Percentiles rank a stretch among this genome's conserved stretches.
phyloP scores from a whole-genome alignment of 2,329 filamentous ascomycete species.

The Talaromyces amestolkiae region DNA sequence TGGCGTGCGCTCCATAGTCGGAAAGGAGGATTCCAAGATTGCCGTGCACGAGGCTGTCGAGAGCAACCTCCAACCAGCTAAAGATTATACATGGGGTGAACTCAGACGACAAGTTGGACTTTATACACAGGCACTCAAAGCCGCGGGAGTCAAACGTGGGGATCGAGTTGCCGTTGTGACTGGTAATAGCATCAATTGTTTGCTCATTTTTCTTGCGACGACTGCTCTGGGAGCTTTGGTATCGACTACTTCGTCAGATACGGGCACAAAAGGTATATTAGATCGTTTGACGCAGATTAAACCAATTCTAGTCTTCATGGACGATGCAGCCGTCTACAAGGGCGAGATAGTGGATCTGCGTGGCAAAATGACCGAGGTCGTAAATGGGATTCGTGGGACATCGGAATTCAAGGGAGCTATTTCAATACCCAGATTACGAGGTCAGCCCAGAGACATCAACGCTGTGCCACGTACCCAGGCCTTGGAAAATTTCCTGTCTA shows the following conservation, averaged over 20 bases:
- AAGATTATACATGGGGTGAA: conserved; percentile 65
- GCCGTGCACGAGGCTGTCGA: conserved; percentile 65
- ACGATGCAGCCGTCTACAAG: conserved; percentile 77
- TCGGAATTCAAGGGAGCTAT: conserved; percentile 63
- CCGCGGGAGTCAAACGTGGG: conserved; percentile 64
- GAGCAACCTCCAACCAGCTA: conserved; percentile 31
- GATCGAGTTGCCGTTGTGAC: conserved; percentile 75
- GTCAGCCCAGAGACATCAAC: conserved; percentile 57
- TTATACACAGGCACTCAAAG: conserved; percentile 65
- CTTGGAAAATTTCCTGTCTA: conserved; percentile 42
- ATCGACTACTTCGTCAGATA: conserved; percentile 74
- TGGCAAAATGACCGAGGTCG: conserved; percentile 67
- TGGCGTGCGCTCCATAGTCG: conserved; percentile 49
- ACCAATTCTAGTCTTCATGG: conserved; percentile 78
- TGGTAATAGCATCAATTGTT: conserved; percentile 71
- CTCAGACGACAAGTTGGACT: conserved; percentile 59
- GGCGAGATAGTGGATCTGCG: conserved; percentile 71
- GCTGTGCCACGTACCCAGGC: conserved; percentile 48
- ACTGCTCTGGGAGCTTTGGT: conserved; percentile 72
- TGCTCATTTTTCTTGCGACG: conserved; percentile 68
- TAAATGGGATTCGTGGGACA: conserved; percentile 61
- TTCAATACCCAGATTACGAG: conserved; percentile 63
- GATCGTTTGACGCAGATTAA: conserved; percentile 72
- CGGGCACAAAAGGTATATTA: conserved; percentile 74
- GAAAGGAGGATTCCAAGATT: conserved; percentile 69